These are phyloP conservation scores for Symbiotaphrina buchneri DNA, from an alignment of 495 filamentous ascomycete species.

Conservation along the genomic window DNA sequence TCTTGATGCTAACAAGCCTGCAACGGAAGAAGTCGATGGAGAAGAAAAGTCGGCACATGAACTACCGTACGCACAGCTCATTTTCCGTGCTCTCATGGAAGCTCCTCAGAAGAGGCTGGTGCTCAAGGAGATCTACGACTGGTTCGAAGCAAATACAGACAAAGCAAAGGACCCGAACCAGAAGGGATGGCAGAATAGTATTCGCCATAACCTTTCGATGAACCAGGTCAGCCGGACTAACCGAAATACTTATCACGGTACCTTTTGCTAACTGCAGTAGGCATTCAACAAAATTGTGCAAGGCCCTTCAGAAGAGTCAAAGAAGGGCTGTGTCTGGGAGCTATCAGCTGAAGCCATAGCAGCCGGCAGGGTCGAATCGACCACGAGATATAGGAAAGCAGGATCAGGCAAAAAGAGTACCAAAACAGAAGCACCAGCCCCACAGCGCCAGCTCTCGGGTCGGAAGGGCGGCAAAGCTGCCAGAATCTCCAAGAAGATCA, in stretches of 20 bases:
- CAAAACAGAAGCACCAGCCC: constrained; percentile 18
- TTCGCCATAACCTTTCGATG: constrained; percentile 94
- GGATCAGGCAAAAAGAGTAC: constrained; percentile 21
- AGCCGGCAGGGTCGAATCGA: constrained; percentile 44
- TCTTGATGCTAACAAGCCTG: constrained; percentile 4
- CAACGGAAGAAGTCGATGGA: constrained; percentile 14
- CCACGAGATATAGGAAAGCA: constrained; percentile 47
- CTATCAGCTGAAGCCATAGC: constrained; percentile 34
- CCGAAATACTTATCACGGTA: too few species aligned
- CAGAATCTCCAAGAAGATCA: constrained; percentile 8
- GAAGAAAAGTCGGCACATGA: constrained; percentile 18
- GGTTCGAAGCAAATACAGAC: constrained; percentile 65
- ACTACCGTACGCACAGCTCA: constrained; percentile 65
- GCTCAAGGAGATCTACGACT: constrained; percentile 72
- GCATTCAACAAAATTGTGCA: constrained; percentile 39
- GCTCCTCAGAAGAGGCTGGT: constrained; percentile 42
- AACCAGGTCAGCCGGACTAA: constrained; percentile 44
- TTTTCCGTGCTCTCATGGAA: constrained; percentile 51
- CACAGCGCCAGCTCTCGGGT: constrained; percentile 28
- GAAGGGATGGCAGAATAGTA: constrained; percentile 92
- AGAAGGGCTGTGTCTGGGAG: constrained; percentile 44
- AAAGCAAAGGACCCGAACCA: constrained; percentile 38
- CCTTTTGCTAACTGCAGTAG: constrained; percentile 18
- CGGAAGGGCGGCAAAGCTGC: constrained; percentile 31
- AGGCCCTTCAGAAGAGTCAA: constrained; percentile 21